These are phyloP conservation scores for Acanthamoeba divionensis DNA, from an alignment of 208 protist species.

Conservation along the genomic window DNA sequence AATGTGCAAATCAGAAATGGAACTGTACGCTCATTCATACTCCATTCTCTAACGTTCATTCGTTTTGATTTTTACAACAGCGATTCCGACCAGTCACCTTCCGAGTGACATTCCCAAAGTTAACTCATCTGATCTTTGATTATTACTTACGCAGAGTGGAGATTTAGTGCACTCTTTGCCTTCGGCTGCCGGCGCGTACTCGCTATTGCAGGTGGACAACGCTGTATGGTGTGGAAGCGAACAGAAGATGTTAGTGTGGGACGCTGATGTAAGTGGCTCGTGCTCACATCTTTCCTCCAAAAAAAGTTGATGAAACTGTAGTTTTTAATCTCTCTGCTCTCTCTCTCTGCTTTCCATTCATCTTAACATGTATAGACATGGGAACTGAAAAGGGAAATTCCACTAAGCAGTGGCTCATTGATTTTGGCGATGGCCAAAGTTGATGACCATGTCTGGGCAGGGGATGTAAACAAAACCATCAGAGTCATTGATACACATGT, in stretches of 20 bases:
- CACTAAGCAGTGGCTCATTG: not conserved
- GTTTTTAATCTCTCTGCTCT: not conserved
- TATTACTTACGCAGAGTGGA: not conserved
- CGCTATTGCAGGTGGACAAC: not conserved
- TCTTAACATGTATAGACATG: not conserved
- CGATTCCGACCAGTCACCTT: no score
- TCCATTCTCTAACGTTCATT: not conserved
- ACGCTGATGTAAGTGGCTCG: not conserved
- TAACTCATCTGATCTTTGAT: not conserved
- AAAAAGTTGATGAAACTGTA: not conserved
- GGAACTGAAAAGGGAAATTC: not conserved
- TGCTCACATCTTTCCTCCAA: not conserved
- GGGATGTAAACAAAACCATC: not conserved
- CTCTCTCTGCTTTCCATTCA: no score
- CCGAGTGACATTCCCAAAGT: no score
- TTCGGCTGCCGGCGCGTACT: not conserved
- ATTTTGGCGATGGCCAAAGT: not conserved
- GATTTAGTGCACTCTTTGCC: conserved; percentile 9
- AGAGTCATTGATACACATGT: conserved; percentile 16
- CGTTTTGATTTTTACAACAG: no score
- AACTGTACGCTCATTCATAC: not conserved
- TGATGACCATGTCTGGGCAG: conserved; percentile 3
- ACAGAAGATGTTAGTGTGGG: not conserved
- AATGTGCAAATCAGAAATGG: not conserved
- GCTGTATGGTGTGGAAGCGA: conserved; percentile 17